phyloP scores from a whole-genome alignment of 2,329 filamentous ascomycete genomes.

The Xylariales sp. region DNA sequence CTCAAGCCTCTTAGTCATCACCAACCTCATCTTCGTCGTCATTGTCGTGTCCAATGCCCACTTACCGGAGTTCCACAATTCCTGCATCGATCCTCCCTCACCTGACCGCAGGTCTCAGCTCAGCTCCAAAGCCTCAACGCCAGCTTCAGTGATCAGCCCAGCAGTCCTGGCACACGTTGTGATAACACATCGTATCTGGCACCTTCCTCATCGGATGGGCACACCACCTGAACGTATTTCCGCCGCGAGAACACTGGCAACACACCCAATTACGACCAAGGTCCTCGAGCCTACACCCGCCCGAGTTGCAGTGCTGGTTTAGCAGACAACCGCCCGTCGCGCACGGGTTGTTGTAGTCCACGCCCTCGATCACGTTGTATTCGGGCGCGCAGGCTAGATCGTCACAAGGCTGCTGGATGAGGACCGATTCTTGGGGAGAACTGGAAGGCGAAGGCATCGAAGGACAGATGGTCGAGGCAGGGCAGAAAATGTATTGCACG shows the following conservation, averaged over 20 bases:
- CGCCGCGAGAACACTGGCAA: slow-evolving; percentile 42
- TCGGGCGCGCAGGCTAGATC: slow-evolving; percentile 24
- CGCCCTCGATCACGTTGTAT: slow-evolving; percentile 9
- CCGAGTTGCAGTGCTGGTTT: slow-evolving; percentile 41
- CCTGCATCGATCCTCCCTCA: no score
- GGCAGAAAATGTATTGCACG: slow-evolving; percentile 41
- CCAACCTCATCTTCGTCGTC: no score
- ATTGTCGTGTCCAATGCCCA: no score
- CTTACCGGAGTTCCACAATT: no score
- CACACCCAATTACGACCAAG: slow-evolving; percentile 46
- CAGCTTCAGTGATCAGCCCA: slow-evolving; percentile 30
- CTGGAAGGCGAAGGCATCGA: slow-evolving; percentile 10
- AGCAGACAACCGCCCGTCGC: slow-evolving; percentile 39
- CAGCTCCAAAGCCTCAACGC: background rate
- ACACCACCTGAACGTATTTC: slow-evolving; percentile 42
- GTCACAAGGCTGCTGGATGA: slow-evolving; percentile 25
- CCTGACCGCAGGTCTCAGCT: no score
- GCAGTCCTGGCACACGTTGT: slow-evolving; percentile 43
- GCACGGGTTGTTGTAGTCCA: slow-evolving; percentile 38
- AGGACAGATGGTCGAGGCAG: slow-evolving; percentile 27
- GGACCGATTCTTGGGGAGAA: no score
- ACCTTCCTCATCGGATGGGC: slow-evolving; percentile 39
- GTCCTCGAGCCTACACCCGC: slow-evolving; percentile 43
- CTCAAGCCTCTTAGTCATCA: no score
- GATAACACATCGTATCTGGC: slow-evolving; percentile 48